Evolutionary conservation across 148 eudicot genomes (phyloP), one percentile per base, ranked within the genome.

Genomic region (Chenopodium quinoa): DNA sequence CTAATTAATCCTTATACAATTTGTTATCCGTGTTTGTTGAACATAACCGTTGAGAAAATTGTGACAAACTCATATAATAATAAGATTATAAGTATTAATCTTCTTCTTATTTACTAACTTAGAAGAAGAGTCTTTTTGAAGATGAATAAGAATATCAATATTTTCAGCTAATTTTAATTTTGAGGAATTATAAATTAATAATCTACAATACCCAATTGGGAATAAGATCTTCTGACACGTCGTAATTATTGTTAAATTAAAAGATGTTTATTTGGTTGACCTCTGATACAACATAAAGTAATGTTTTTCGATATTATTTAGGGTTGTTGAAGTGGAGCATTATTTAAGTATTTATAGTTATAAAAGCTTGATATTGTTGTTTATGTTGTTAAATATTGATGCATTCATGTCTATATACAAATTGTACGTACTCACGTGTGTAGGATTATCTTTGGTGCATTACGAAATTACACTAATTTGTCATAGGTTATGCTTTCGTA

Each of bases 21-120:
- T 79, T 16, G 16, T 62, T 37, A 58, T 44, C 64, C 52, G 70
- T 31, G 50, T 52, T 52, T 62, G 77, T 80, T 77, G 78, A 63
- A 63, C 86, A 84, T 76, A 81, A 84, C 86, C 81, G 83, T 77
- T 84, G 81, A 40, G 86, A 84, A 84, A 80, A 72, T 46, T 47
- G 60, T 79, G 73, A 46, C 52, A 56, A 27, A 76, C 63, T 67
- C 58, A 25, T 74, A 67, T 27, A 54, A 54, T 54, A 79, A 40
- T 40, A 40, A 40, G 44, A 40, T 40, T 40, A 40, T 40, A 0
- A 40, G 44, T 70, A 16, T 56, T 1, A 4, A 17, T 5, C 4
- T 56, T 17, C 58, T 31, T 79, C 69, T 16, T 62, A 54, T 48
- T 9, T 54, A 54, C 22, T 56, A 17, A 56, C 62, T 56, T 14